Base-by-base conservation (phyloP, 2,329 filamentous ascomycete genomes). In the Calonectria hawksworthii region DNA sequence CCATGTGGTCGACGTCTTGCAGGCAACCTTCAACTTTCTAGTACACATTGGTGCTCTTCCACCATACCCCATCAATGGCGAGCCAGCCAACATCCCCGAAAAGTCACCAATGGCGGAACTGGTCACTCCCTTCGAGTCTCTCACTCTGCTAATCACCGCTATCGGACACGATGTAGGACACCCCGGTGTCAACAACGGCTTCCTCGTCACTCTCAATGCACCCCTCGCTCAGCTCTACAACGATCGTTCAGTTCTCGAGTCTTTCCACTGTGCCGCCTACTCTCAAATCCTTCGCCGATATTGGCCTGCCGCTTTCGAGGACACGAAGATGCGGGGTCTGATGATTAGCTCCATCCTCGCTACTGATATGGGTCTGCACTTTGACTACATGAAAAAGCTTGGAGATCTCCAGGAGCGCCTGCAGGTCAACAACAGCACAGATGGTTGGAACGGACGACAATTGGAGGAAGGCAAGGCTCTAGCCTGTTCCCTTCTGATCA, bases 261-360 rank as follows among this genome's bases (percentile, higher is more conserved):
- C 96, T 0, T 99, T 99, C 81, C 97, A 99, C 83, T 98, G 97
- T 82, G 97, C 97, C 1, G 97, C 97, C 2, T 99, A 96, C 82
- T 98, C 96, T 0, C 97, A 99, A 83, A 98, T 99, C 50, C 90
- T 99, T 52, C 94, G 96, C 65, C 92, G 96, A 64, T 93, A 99
- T 84, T 99, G 97, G 97, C 95, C 96, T 0, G 89, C 91, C 4
- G 94, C 94, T 2, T 98, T 98, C 79, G 90, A 93, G 76, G 93
- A 97, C 80, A 89, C 90, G 61, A 93, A 93, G 73, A 95, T 99
- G 90, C 93, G 96, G 70, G 94, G 93, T 79, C 88, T 98, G 9
- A 97, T 99, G 93, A 99, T 98, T 80, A 98, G 95, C 84, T 97
- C 95, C n/a, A 99, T 99, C 74, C 88, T 99, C 30, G 95, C 97